Conservation (phyloP, 768 basidiomycete species). For the Exsudoporus frostii region DNA sequence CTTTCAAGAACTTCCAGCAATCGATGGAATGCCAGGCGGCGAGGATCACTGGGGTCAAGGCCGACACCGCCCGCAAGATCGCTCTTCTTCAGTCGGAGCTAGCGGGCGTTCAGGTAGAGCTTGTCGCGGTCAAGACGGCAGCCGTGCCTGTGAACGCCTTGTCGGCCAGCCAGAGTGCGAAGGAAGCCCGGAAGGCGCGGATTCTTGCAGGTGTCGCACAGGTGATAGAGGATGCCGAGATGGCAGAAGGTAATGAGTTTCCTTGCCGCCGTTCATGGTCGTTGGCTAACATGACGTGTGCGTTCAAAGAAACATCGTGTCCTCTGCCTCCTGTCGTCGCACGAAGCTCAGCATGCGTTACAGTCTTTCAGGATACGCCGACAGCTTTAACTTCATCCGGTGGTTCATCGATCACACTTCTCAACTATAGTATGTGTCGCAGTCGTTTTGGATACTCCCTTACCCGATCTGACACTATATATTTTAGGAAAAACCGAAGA, state of each 20-base stretch:
- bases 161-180: conserved; percentile 1
- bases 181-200: neutral
- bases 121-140: conserved; percentile 7
- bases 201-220: neutral
- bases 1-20: neutral
- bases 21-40: conserved; percentile 16
- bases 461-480: neutral
- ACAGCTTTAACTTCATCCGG: neutral
- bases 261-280: neutral
- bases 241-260: conserved; percentile 3
- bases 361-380: neutral
- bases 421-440: conserved; percentile 4
- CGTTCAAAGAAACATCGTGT: neutral
- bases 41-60: conserved; percentile 11
- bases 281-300: neutral
- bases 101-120: conserved; percentile 1
- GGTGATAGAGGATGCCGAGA: neutral
- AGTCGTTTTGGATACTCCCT: neutral
- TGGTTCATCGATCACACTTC: neutral
- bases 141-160: neutral
- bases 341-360: neutral
- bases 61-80: conserved; percentile 17
- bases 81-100: conserved; percentile 17
- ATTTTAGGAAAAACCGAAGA: neutral
- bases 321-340: neutral